phyloP scores from a whole-genome alignment of 768 basidiomycete species.

The Dioszegia hungarica region DNA sequence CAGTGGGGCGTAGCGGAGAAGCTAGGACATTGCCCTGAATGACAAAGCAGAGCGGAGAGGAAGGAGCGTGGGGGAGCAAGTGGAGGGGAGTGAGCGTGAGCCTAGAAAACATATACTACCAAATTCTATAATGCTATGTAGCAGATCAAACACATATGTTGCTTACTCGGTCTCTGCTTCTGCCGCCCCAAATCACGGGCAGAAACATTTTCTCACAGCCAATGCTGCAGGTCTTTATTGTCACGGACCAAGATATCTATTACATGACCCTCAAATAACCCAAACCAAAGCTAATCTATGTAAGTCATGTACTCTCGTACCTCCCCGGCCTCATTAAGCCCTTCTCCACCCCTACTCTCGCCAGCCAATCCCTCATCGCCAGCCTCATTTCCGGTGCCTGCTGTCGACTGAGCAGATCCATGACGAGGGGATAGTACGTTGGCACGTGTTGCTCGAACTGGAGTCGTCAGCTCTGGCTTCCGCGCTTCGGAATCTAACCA shows the following conservation, averaged over 20 bases:
- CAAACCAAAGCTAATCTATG: too few relatives aligned
- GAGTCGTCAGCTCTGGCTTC: neutral
- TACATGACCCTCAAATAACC: too few relatives aligned
- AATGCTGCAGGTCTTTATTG: too few relatives aligned
- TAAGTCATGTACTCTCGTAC: neutral
- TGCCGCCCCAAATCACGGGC: neutral
- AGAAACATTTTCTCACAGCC: neutral
- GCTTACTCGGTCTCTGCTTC: too few relatives aligned
- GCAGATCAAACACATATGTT: too few relatives aligned
- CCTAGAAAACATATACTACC: neutral
- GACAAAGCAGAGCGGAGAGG: too few relatives aligned
- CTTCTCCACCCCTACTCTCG: conserved; percentile 56
- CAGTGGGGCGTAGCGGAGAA: neutral
- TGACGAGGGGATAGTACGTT: conserved; percentile 82
- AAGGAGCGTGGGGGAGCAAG: neutral
- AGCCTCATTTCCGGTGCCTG: conserved; percentile 75
- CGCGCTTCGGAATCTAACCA: neutral
- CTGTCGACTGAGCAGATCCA: conserved; percentile 77
- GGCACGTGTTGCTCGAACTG: conserved; percentile 86
- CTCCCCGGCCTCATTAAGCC: conserved; percentile 9
- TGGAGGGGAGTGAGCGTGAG: neutral
- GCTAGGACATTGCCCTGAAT: neutral
- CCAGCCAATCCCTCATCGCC: conserved; percentile 70
- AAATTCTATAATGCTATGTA: too few relatives aligned
- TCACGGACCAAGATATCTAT: too few relatives aligned